Base-by-base conservation (phyloP, 2,329 filamentous ascomycete species). In the Claviceps humidiphila region DNA sequence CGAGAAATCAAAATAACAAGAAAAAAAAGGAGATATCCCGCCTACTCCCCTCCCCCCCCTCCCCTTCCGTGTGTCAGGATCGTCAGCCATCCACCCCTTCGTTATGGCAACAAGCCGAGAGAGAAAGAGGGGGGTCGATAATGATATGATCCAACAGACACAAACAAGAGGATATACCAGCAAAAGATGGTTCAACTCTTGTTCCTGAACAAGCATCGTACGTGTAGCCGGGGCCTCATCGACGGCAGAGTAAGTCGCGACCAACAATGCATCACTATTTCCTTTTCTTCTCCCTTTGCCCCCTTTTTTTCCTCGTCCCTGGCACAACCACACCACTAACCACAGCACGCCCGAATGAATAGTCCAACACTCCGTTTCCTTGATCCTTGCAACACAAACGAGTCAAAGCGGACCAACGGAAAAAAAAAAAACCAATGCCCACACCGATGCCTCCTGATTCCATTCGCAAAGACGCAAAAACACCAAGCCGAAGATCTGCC, bases 241-340 rank as follows among this genome's bases (percentile, higher is more conserved):
- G 9, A 34, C 30, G 30, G 30, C 30, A 34, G 3, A 34, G 30
- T 34, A 34, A 34, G 30, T 34, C 9, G 30, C 30, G 4, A 34
- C 30, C 4, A 17, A 42, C 6, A 42, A 22, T 9, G 41, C 14
- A 40, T 16, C 39, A 40, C 14, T 40, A n/a, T n/a, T n/a, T 40
- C n/a, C 39, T 40, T n/a, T n/a, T 40, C 39, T 14, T 40, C 8
- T 40, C 5, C 39, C n/a, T 16, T 16, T 66, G 40, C 24, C 24
- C 24, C 24, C 24, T 67, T 17, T 26, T 69, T 69, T 69, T 69
- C 68, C 64, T 69, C 65, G 68, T 69, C 50, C 67, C 66, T 64
- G 61, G 62, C 61, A 60, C 44, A 62, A 58, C 58, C 61, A 64
- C 52, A 34, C 45, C 49, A 43, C 59, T 60, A 59, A 59, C 62